Evolutionary conservation across 2,329 filamentous ascomycete genomes (phyloP), one percentile per base, ranked within the genome.

Genomic region (Pezicula rhizophila): DNA sequence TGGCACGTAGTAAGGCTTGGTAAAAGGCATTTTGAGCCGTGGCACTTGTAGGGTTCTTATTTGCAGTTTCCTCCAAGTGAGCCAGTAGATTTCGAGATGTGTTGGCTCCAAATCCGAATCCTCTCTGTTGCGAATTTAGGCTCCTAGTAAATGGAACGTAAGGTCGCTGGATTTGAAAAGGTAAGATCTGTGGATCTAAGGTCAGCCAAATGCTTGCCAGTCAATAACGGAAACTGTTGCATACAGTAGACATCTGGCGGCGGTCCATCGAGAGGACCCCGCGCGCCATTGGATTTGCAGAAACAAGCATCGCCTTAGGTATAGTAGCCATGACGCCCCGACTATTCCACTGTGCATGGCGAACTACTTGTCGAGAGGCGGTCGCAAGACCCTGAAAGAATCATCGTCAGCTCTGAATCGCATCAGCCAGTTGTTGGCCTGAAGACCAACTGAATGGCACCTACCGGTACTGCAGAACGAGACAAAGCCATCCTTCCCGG

Each of bases 21-120:
- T 99, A 99, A 67, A 99, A 96, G 14, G 88, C 85, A 66, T 92
- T 93, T 67, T 99, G 93, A 17, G 90, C 84, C 39, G 86, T 87
- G 25, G 90, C 85, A 67, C 89, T 97, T 51, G 76, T 79, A 1
- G 93, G 89, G 61, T 96, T 95, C 68, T 89, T 87, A 70, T 97
- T 99, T 34, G 93, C 95, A 20, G 87, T 86, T 66, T 91, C 86
- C 70, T 99, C 93, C 58, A 91, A 79, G 57, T 89, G 87, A 31
- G 90, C 89, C 31, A 99, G 79, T 49, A 92, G 74, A 54, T 77
- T 82, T 52, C 78, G 74, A 41, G 80, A 60, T 8, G 54, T 48
- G 35, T 41, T 55, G 20, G 49, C 53, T 17, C 59, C 56, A 47
- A 63, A 64, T 5, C 64, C 33, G 2, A 56, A 56, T 42, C 62